Conservation (phyloP, 1,284 basidiomycete species). For the Trichosporon sp. region DNA sequence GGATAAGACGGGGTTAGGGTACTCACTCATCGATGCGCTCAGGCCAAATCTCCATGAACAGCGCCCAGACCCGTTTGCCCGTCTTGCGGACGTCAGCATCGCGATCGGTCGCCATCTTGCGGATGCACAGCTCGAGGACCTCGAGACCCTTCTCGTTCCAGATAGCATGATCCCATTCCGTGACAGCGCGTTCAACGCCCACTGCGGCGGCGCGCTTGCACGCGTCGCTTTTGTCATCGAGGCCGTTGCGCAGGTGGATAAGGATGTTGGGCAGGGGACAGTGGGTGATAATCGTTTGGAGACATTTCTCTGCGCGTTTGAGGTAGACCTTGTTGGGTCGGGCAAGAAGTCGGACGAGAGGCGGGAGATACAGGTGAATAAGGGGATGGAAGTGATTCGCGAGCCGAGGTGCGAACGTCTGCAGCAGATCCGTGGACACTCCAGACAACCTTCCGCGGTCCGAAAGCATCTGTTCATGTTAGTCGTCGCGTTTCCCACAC, state of each 20-base stretch:
- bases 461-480: slow-evolving; percentile 55
- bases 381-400: slow-evolving; percentile 54
- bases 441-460: slow-evolving; percentile 60
- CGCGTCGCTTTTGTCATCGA: slow-evolving; percentile 56
- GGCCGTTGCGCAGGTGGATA: slow-evolving; percentile 50
- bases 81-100: slow-evolving; percentile 58
- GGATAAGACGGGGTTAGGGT: neutral
- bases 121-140: slow-evolving; percentile 56
- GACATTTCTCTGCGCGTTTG: slow-evolving; percentile 58
- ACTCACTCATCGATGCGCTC: slow-evolving; percentile 58
- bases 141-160: slow-evolving; percentile 46
- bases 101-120: slow-evolving; percentile 57
- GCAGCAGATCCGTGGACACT: slow-evolving; percentile 58
- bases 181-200: slow-evolving; percentile 41
- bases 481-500: neutral
- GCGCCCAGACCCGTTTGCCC: slow-evolving; percentile 56
- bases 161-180: slow-evolving; percentile 46
- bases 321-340: slow-evolving; percentile 60
- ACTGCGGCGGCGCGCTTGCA: slow-evolving; percentile 48
- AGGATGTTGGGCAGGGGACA: slow-evolving; percentile 55
- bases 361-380: slow-evolving; percentile 57
- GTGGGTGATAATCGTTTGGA: slow-evolving; percentile 57
- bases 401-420: slow-evolving; percentile 59
- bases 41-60: slow-evolving; percentile 56
- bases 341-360: slow-evolving; percentile 57